Percentiles rank a stretch among this genome's conserved stretches.
phyloP scores from a whole-genome alignment of 2,329 filamentous ascomycete species.

The Westerdykella sp. region DNA sequence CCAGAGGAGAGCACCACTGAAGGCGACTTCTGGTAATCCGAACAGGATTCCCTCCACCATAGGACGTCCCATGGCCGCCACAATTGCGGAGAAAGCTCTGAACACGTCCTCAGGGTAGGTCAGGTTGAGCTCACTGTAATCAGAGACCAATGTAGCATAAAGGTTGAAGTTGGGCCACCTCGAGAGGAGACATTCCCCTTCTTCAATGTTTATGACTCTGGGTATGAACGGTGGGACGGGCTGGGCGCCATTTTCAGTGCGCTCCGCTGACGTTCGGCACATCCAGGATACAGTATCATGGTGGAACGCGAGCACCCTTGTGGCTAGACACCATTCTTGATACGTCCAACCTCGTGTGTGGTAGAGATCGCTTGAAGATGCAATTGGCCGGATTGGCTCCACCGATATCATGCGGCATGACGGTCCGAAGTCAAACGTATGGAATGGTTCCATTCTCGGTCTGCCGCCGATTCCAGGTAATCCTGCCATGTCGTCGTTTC shows the following conservation, averaged over 20 bases:
- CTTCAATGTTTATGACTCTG: not conserved
- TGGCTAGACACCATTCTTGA: conserved; percentile 13
- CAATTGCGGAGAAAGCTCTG: conserved; percentile 13
- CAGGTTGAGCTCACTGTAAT: conserved; percentile 9
- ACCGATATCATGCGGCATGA: not conserved
- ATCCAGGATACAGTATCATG: conserved; percentile 11
- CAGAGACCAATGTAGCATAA: conserved; percentile 8
- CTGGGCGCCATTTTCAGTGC: conserved; percentile 1
- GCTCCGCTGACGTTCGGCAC: conserved; percentile 1
- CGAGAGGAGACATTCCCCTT: not conserved
- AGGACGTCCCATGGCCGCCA: conserved; percentile 6
- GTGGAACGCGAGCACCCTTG: conserved; percentile 10
- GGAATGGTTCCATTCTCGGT: not conserved
- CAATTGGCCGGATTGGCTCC: not conserved
- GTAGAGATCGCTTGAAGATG: not conserved
- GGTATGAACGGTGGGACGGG: not conserved
- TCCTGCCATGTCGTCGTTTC: conserved; percentile 1
- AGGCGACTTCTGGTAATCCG: conserved; percentile 15
- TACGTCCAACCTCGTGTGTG: conserved; percentile 11
- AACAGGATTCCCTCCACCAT: conserved; percentile 13
- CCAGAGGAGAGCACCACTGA: conserved; percentile 17
- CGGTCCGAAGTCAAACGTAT: not conserved
- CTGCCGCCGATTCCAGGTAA: conserved; percentile 2
- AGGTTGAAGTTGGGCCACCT: conserved; percentile 10
- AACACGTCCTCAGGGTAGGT: conserved; percentile 16